phyloP scores from a whole-genome alignment of 352 stramenopile species.

The Phytophthora agathidicida region DNA sequence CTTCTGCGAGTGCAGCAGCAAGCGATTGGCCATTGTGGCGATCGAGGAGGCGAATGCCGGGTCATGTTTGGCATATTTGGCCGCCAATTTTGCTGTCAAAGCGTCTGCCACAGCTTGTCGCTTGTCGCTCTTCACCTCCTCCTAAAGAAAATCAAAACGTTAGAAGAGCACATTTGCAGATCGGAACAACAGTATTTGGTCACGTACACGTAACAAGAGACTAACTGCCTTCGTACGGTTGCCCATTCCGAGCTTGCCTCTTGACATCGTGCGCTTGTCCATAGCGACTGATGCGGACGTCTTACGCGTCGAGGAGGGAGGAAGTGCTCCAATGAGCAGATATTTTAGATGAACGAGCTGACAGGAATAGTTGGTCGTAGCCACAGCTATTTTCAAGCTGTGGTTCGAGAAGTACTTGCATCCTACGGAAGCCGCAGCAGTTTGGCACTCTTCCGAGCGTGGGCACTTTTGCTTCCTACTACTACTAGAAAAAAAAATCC shows the following conservation, averaged over 20 bases:
- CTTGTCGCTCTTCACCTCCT: slow-evolving; percentile 71
- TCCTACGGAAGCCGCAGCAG: too few species aligned
- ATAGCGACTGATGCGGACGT: slow-evolving; percentile 13
- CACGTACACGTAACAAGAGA: slow-evolving; percentile 28
- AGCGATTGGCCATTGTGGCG: slow-evolving; percentile 50
- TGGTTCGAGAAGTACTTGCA: background rate
- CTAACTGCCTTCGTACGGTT: slow-evolving; percentile 28
- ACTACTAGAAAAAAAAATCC: too few species aligned
- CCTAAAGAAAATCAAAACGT: slow-evolving; percentile 24
- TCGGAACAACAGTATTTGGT: background rate
- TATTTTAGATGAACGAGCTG: slow-evolving; percentile 9
- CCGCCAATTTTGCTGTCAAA: slow-evolving; percentile 46
- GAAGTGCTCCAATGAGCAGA: background rate
- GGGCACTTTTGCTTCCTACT: too few species aligned
- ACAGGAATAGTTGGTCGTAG: slow-evolving; percentile 24
- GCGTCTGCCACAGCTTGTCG: slow-evolving; percentile 60
- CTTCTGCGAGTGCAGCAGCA: slow-evolving; percentile 58
- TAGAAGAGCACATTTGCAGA: background rate
- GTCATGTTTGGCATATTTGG: slow-evolving; percentile 71
- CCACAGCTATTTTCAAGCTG: slow-evolving; percentile 11
- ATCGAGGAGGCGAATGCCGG: slow-evolving; percentile 61
- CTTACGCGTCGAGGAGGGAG: background rate
- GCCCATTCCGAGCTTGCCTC: slow-evolving; percentile 7
- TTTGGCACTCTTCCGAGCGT: too few species aligned
- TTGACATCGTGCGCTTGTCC: slow-evolving; percentile 30